A percentile compares a stretch with the other conserved stretches of the same genome.
Conservation (phyloP, 441 rosid genomes). For the Bocquillonia castaneifolia region DNA sequence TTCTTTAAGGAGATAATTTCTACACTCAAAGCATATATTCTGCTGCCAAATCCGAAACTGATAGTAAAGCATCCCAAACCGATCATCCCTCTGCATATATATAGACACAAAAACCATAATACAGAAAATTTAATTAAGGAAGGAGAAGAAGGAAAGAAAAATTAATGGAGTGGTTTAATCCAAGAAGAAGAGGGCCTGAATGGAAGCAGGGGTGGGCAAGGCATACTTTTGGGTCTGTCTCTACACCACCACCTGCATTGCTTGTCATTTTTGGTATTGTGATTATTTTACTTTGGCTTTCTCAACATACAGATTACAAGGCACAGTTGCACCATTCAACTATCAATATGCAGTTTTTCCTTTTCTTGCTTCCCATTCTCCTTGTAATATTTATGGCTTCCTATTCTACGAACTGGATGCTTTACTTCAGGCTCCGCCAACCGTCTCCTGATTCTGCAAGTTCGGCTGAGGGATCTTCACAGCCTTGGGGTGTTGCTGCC, state of each 20-base stretch:
- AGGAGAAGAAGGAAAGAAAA: not conserved
- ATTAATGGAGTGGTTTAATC: slow-evolving; percentile 48
- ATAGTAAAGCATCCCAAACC: slow-evolving; percentile 13
- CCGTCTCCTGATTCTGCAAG: not conserved
- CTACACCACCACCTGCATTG: slow-evolving; percentile 40
- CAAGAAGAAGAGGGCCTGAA: slow-evolving; percentile 48
- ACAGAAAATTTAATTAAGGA: too few relatives aligned
- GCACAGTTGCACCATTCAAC: slow-evolving; percentile 32
- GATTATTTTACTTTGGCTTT: slow-evolving; percentile 42
- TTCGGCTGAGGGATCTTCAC: slow-evolving; percentile 11
- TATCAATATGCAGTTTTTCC: slow-evolving; percentile 37
- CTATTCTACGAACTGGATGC: slow-evolving; percentile 22
- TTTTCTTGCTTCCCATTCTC: slow-evolving; percentile 37
- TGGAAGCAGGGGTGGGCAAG: slow-evolving; percentile 56
- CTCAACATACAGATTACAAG: slow-evolving; percentile 29
- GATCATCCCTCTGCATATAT: not conserved
- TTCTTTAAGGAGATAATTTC: not conserved
- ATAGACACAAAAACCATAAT: too few relatives aligned
- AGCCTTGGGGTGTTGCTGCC: slow-evolving; percentile 42
- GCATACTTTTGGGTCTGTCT: slow-evolving; percentile 36
- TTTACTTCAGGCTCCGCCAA: slow-evolving; percentile 18
- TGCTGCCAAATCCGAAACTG: not conserved
- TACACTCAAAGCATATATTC: slow-evolving; percentile 47
- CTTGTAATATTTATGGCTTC: slow-evolving; percentile 31
- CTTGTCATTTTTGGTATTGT: slow-evolving; percentile 47